Evolutionary conservation across 2,329 filamentous ascomycete genomes (phyloP).

Genomic region (Alternaria novae-zelandiae): DNA sequence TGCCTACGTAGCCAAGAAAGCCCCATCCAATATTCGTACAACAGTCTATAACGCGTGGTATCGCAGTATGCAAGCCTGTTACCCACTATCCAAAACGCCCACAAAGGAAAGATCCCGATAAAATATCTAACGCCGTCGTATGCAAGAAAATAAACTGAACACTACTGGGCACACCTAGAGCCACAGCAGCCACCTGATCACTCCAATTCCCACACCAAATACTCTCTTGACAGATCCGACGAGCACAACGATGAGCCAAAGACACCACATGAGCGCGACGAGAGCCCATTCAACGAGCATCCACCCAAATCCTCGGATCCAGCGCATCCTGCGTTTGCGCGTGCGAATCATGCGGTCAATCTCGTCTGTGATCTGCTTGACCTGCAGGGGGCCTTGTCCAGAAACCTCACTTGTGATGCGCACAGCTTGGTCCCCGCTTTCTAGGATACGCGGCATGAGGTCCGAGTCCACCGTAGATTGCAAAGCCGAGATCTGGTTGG

Average conservation of each 20-base stretch:
- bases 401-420: constrained; percentile 77
- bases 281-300: constrained; percentile 85
- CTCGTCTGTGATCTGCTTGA: constrained; percentile 80
- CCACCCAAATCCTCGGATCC: constrained; percentile 78
- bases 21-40: constrained; percentile 2
- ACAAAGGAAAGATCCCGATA: background rate
- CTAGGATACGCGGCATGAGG: constrained; percentile 66
- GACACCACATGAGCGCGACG: constrained; percentile 90
- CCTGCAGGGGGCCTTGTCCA: constrained; percentile 75
- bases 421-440: constrained; percentile 79
- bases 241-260: constrained; percentile 87
- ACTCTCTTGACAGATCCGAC: constrained; percentile 69
- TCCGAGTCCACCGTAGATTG: constrained; percentile 56
- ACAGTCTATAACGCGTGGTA: constrained; percentile 5
- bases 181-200: constrained; percentile 85
- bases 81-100: background rate
- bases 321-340: constrained; percentile 74
- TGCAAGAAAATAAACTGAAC: constrained; percentile 7
- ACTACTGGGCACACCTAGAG: constrained; percentile 21
- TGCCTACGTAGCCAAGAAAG: background rate
- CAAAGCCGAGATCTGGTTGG: constrained; percentile 52
- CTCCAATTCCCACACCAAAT: constrained; percentile 64
- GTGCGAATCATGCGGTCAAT: constrained; percentile 74
- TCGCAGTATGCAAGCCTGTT: constrained; percentile 4
- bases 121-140: background rate